Evolutionary conservation across 1,284 basidiomycete species (phyloP), one percentile per base, ranked within the genome.

Genomic region (Grifola frondosa): DNA sequence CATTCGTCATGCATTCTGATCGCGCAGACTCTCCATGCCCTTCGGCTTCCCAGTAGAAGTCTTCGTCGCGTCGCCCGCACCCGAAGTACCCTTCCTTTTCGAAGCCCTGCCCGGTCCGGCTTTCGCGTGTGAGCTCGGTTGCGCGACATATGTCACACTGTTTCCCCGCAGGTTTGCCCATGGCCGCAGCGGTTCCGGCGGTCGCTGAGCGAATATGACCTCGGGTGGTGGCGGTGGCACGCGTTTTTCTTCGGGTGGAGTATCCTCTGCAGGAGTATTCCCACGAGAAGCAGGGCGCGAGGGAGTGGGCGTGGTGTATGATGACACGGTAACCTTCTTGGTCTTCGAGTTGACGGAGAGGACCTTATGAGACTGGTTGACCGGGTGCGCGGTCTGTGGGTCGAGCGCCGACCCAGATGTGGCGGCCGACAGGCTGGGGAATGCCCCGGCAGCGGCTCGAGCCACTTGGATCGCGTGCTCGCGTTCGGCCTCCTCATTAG

Each of bases 271-370:
- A 33, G 6, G 30, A 6, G 30, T 39, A 16, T 41, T 44, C 19
- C 48, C 59, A 3, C 62, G 57, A 4, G 73, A 74, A 1, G 58
- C 57, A 1, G 71, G 62, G n/a, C 66, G 59, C 13, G 73, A 69
- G 11, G 59, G 49, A 2, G 50, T 49, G 15, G 71, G 63, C 12
- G 67, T 58, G 3, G 66, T 64, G 54, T 74, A 80, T 2, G 80
- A 75, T 6, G 77, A 71, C 9, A 84, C 66, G 3, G 64, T 73
- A 19, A 79, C 72, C 43, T 66, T 74, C 44, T 76, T 76, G 24
- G 69, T 73, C 49, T 71, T 74, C 11, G 71, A 60, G 39, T 77
- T 76, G 20, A 86, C 52, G 9, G 82, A 82, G 7, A 87, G 59
- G 5, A 87, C 79, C 57, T 77, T 82, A 55, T 79, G 79, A 1